Percentiles rank a stretch among this genome's conserved stretches.
Evolutionary conservation across 2,329 filamentous ascomycete genomes (phyloP).

Genomic region (Samsoniella hepiali): DNA sequence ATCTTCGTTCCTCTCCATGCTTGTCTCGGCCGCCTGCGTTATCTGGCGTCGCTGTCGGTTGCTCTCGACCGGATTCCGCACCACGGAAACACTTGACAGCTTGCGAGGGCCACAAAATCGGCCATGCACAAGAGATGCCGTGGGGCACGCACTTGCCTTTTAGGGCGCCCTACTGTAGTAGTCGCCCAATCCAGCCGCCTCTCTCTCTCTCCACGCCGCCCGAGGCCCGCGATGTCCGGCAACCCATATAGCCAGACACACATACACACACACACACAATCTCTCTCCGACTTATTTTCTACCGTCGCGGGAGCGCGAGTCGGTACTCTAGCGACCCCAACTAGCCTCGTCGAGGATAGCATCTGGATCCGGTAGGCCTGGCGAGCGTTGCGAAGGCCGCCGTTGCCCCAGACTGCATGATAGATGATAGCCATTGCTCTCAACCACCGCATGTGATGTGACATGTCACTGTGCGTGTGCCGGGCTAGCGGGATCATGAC

Average conservation of each 20-base stretch:
- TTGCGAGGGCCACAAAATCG: constrained; percentile 3
- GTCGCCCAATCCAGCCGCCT: background rate
- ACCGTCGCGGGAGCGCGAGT: background rate
- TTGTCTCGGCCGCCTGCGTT: background rate
- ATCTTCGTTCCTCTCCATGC: background rate
- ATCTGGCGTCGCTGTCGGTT: background rate
- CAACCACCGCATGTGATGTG: background rate
- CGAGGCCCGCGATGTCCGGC: constrained; percentile 2
- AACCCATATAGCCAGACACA: background rate
- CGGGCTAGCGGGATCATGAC: background rate
- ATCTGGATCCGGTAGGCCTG: background rate
- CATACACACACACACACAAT: background rate
- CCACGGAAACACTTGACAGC: constrained; percentile 4
- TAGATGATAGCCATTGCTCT: background rate
- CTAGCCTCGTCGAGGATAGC: background rate
- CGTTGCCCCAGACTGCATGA: too few relatives aligned
- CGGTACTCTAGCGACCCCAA: background rate
- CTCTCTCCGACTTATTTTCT: background rate
- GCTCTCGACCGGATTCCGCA: background rate
- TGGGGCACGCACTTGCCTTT: constrained; percentile 7
- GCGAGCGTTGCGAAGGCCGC: background rate
- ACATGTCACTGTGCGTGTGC: background rate
- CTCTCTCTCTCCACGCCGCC: background rate
- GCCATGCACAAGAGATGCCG: constrained; percentile 9
- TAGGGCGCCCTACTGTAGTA: background rate